phyloP scores from a whole-genome alignment of 345 rosid genomes.

The Hevea brasiliensis region DNA sequence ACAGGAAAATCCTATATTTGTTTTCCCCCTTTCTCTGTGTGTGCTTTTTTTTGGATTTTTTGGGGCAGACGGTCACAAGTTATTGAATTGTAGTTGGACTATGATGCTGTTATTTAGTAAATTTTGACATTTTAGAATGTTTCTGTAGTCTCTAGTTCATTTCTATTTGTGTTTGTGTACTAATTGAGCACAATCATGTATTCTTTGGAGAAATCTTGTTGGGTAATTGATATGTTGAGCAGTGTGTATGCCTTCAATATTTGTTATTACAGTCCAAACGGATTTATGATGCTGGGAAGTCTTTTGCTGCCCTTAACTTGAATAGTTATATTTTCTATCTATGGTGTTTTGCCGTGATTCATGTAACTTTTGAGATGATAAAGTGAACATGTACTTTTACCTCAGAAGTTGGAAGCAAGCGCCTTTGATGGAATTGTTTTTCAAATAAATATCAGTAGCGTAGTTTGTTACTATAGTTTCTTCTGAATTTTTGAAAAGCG shows the following conservation, averaged over 20 bases:
- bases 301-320: neutral
- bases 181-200: neutral
- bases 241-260: neutral
- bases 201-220: neutral
- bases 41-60: neutral
- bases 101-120: neutral
- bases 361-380: neutral
- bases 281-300: neutral
- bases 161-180: neutral
- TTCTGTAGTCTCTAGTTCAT: neutral
- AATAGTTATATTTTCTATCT: neutral
- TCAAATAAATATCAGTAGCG: neutral
- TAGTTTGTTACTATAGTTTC: neutral
- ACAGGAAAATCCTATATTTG: conserved; percentile 1
- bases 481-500: neutral
- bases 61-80: neutral
- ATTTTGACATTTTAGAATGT: neutral
- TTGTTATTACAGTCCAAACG: neutral
- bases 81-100: conserved; percentile 6
- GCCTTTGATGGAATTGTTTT: neutral
- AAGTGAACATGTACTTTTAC: neutral
- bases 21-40: neutral
- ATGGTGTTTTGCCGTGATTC: neutral
- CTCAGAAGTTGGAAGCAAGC: neutral
- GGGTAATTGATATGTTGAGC: neutral